Percentiles rank a stretch among this genome's conserved stretches.
phyloP scores from a whole-genome alignment of 2,329 filamentous ascomycete species.

The Botrytis squamosa region DNA sequence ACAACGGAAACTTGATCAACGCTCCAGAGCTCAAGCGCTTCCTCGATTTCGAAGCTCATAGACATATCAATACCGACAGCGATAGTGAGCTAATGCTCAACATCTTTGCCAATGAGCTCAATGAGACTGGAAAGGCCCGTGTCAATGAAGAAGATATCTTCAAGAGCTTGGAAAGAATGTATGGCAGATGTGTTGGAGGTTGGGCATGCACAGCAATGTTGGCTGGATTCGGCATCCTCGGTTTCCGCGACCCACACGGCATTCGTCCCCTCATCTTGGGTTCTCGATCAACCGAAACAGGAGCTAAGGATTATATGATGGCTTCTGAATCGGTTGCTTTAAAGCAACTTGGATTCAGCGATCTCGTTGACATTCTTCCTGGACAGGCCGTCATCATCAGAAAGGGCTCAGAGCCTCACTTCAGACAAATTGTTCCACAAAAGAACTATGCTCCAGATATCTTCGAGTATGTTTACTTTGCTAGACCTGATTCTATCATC shows the following conservation, averaged over 20 bases:
- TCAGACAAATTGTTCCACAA: slow-evolving; percentile 69
- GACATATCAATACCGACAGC: slow-evolving; percentile 71
- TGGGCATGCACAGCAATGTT: slow-evolving; percentile 83
- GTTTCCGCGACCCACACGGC: slow-evolving; percentile 75
- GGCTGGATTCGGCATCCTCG: slow-evolving; percentile 75
- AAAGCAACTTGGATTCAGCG: slow-evolving; percentile 73
- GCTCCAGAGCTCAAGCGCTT: slow-evolving; percentile 63
- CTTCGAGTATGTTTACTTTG: slow-evolving; percentile 87
- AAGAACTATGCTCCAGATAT: slow-evolving; percentile 78
- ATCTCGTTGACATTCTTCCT: slow-evolving; percentile 75
- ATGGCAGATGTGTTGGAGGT: slow-evolving; percentile 68
- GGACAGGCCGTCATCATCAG: slow-evolving; percentile 83
- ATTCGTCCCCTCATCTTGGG: slow-evolving; percentile 83
- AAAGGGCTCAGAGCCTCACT: slow-evolving; percentile 72
- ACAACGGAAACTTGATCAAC: slow-evolving; percentile 90
- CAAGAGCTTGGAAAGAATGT: slow-evolving; percentile 68
- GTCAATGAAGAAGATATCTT: slow-evolving; percentile 79
- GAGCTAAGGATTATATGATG: slow-evolving; percentile 81
- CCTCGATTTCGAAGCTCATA: slow-evolving; percentile 41
- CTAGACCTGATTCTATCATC: slow-evolving; percentile 76
- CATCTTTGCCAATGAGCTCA: slow-evolving; percentile 79
- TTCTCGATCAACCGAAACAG: slow-evolving; percentile 61
- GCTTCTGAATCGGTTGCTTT: slow-evolving; percentile 86
- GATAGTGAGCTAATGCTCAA: slow-evolving; percentile 88
- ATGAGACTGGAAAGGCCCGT: slow-evolving; percentile 76